These are phyloP conservation scores for Chalciporus pseudorubinellus DNA, from an alignment of 768 basidiomycete species.

Conservation along the genomic window DNA sequence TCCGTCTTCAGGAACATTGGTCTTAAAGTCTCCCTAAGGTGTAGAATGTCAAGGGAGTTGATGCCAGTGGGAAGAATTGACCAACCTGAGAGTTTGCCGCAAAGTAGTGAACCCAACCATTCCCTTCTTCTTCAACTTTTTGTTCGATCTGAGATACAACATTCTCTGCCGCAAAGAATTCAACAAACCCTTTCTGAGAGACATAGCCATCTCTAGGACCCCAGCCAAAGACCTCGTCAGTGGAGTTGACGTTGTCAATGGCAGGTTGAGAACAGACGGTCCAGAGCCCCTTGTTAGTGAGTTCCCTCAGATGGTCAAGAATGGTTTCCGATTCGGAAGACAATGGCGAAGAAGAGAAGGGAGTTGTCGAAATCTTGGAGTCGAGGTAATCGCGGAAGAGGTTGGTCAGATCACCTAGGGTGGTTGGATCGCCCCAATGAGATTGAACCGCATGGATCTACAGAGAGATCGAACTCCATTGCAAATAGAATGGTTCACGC, in stretches of 20 bases:
- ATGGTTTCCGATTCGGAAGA: slow-evolving; percentile 82
- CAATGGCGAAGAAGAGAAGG: slow-evolving; percentile 83
- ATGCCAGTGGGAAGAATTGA: background rate
- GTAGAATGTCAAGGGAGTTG: background rate
- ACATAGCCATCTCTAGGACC: slow-evolving; percentile 92
- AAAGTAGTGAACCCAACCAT: slow-evolving; percentile 79
- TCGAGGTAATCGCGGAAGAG: slow-evolving; percentile 82
- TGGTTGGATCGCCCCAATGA: slow-evolving; percentile 71
- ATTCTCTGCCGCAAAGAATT: slow-evolving; percentile 78
- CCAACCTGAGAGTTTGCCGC: slow-evolving; percentile 76
- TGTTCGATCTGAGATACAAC: slow-evolving; percentile 61
- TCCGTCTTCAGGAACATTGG: slow-evolving; percentile 74
- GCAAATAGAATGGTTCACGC: background rate
- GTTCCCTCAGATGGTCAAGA: slow-evolving; percentile 66
- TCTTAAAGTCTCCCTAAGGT: slow-evolving; percentile 68
- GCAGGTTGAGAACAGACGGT: slow-evolving; percentile 97
- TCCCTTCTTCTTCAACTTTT: slow-evolving; percentile 50
- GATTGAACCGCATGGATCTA: slow-evolving; percentile 62
- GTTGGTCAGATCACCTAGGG: slow-evolving; percentile 64
- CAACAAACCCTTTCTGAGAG: slow-evolving; percentile 96
- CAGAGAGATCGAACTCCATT: background rate
- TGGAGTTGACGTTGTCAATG: slow-evolving; percentile 73
- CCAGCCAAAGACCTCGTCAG: slow-evolving; percentile 85
- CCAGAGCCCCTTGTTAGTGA: slow-evolving; percentile 87
- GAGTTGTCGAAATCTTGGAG: slow-evolving; percentile 70